Base-by-base conservation (phyloP, 2,329 filamentous ascomycete genomes). In the Aureobasidium sp. region DNA sequence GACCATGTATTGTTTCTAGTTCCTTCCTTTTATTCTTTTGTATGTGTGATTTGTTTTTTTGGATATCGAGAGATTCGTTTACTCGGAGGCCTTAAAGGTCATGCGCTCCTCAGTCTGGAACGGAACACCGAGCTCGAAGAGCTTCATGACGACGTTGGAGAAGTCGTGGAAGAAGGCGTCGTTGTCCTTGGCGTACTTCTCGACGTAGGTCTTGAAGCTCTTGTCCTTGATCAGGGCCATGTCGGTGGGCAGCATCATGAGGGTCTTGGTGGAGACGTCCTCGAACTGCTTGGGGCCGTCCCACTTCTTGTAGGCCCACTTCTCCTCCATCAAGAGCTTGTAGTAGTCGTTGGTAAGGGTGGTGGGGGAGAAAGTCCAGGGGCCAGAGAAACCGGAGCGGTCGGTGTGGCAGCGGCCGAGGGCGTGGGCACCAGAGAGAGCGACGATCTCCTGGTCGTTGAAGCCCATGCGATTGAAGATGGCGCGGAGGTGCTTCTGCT, bases 401-500 rank as follows among this genome's bases (percentile, higher is more conserved):
- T 94, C 88, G 9, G 86, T 82, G 82, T 97, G 94, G 80, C 89
- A 95, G 68, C 92, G 90, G 66, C 92, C 92, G 41, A 96, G 84
- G 59, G 90, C 89, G 79, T 96, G 91, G 53, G 89, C 91, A 68
- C 91, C 91, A 27, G 83, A 82, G 59, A 97, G 84, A 34, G 93
- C 94, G 50, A 97, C 93, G 73, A 97, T 97, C 78, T 97, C 92
- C 72, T 89, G 89, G 79, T 99, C 93, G 76, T 94, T 88, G 83
- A 97, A 97, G 68, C 92, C 92, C 93, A 97, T 97, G 74, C 93
- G 91, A 76, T 87, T 85, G 78, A 97, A 99, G 80, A 97, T 93
- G 78, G 85, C 84, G 71, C 94, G 88, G 70, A 97, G 84, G 79
- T 97, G 93, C 72, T 86, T 84, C 65, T 86, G 80, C 64, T 84